phyloP scores from a whole-genome alignment of 2,329 filamentous ascomycete species.

The Aspergillus thermomutatus region DNA sequence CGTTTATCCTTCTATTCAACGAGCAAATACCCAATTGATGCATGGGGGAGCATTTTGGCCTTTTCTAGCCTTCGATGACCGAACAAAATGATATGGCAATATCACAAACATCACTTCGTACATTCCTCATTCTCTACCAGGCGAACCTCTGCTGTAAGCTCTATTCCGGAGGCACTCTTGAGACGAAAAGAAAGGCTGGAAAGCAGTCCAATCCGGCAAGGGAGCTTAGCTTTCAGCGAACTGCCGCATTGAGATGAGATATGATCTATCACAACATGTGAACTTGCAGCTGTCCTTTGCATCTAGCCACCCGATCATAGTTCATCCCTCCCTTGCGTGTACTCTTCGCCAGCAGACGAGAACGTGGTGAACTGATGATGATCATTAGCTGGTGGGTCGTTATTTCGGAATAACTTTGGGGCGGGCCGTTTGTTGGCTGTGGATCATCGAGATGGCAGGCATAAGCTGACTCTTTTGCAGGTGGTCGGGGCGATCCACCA shows the following conservation, averaged over 20 bases:
- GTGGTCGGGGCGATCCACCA: neutral
- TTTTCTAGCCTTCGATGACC: neutral
- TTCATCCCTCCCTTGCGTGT: slow-evolving; percentile 1
- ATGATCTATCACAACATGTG: neutral
- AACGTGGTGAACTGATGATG: slow-evolving; percentile 7
- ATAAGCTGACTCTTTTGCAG: neutral
- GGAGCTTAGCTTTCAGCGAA: neutral
- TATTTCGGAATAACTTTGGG: slow-evolving; percentile 29
- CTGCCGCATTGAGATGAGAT: neutral
- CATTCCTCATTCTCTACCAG: neutral
- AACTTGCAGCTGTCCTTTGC: neutral
- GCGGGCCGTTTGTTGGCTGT: slow-evolving; percentile 20
- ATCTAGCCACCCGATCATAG: neutral
- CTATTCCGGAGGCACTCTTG: neutral
- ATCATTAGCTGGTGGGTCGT: slow-evolving; percentile 15
- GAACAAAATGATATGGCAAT: neutral
- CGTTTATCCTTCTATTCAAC: slow-evolving; percentile 7
- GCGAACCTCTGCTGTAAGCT: neutral
- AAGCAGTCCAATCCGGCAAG: neutral
- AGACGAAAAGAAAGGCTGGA: neutral
- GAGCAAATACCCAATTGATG: slow-evolving; percentile 15
- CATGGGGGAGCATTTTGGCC: slow-evolving; percentile 7
- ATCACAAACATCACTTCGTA: neutral
- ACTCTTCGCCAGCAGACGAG: neutral
- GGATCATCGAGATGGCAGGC: neutral